Evolutionary conservation across 2,329 filamentous ascomycete genomes (phyloP).

Genomic region (Lasiodiplodia hormozganensis): DNA sequence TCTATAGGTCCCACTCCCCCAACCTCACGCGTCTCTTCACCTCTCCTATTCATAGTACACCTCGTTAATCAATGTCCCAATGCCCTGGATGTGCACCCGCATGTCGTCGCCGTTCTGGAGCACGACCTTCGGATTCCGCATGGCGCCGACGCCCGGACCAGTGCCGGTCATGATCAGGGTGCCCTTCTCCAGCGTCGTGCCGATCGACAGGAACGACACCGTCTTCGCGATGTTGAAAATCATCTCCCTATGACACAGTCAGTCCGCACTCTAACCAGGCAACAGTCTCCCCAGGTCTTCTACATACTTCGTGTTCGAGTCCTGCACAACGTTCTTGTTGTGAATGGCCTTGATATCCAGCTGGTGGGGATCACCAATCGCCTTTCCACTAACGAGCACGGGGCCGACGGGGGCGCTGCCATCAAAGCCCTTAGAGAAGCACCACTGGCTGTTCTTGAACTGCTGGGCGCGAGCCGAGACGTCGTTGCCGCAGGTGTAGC

Average conservation of each 20-base stretch:
- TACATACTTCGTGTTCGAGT: conserved; percentile 37
- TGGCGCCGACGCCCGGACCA: conserved; percentile 52
- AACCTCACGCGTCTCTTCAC: too few relatives aligned
- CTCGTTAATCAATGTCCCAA: conserved; percentile 49
- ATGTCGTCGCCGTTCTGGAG: conserved; percentile 49
- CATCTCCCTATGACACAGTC: conserved; percentile 47
- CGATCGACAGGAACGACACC: conserved; percentile 55
- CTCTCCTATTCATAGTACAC: conserved; percentile 43
- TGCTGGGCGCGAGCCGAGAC: conserved; percentile 62
- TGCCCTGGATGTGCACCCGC: conserved; percentile 46
- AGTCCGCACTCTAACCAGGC: not conserved
- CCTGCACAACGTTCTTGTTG: conserved; percentile 58
- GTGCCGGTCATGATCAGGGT: conserved; percentile 61
- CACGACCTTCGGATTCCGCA: conserved; percentile 49
- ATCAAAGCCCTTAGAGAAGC: conserved; percentile 64
- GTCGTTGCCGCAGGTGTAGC: conserved; percentile 63
- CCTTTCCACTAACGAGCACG: conserved; percentile 51
- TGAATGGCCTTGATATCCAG: conserved; percentile 56
- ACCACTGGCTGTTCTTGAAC: conserved; percentile 57
- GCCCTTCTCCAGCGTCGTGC: conserved; percentile 54
- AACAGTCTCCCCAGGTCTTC: not conserved
- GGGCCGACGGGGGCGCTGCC: conserved; percentile 63
- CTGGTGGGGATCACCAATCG: conserved; percentile 53
- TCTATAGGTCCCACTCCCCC: too few relatives aligned
- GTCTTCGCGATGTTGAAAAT: conserved; percentile 57